Conservation (phyloP, 176 grass and related monocot genomes). For the Aegilops tauschii region DNA sequence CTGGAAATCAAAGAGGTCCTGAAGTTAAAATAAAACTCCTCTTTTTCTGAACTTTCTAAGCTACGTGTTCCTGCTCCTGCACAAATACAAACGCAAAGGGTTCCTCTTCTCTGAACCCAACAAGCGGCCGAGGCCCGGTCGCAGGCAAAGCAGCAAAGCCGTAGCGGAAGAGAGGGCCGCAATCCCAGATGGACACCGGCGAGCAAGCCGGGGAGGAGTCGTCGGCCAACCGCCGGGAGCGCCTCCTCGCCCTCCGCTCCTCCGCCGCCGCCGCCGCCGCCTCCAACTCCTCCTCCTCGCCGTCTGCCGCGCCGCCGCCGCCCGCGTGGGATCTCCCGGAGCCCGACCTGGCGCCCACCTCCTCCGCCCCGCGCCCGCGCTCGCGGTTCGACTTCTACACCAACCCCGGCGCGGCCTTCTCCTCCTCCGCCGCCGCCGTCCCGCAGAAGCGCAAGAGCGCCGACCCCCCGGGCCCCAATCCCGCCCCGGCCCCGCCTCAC, state of each 20-base stretch:
- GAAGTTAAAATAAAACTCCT: too few species aligned
- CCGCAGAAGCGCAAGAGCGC: slow-evolving; percentile 36
- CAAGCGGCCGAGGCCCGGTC: neutral
- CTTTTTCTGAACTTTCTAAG: too few species aligned
- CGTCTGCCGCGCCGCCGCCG: neutral
- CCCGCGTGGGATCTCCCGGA: slow-evolving; percentile 31
- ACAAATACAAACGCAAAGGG: neutral
- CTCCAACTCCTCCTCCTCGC: neutral
- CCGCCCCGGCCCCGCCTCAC: slow-evolving; percentile 22
- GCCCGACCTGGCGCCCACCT: slow-evolving; percentile 10
- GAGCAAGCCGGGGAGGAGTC: slow-evolving; percentile 29
- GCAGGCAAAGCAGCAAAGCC: neutral
- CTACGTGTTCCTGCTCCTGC: neutral
- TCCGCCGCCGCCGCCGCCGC: neutral
- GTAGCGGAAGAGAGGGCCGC: neutral
- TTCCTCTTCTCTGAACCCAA: neutral
- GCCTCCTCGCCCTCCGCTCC: slow-evolving; percentile 49
- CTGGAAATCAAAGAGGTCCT: too few species aligned
- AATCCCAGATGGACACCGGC: slow-evolving; percentile 25
- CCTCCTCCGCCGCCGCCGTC: slow-evolving; percentile 26
- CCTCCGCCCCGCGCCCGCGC: neutral
- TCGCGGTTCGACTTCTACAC: slow-evolving; percentile 54
- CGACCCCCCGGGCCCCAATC: neutral
- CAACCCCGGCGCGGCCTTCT: slow-evolving; percentile 52
- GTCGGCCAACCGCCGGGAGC: slow-evolving; percentile 36